These are phyloP conservation scores for Penicillium sp. DNA, from an alignment of 2,329 filamentous ascomycete genomes.

Conservation along the genomic window DNA sequence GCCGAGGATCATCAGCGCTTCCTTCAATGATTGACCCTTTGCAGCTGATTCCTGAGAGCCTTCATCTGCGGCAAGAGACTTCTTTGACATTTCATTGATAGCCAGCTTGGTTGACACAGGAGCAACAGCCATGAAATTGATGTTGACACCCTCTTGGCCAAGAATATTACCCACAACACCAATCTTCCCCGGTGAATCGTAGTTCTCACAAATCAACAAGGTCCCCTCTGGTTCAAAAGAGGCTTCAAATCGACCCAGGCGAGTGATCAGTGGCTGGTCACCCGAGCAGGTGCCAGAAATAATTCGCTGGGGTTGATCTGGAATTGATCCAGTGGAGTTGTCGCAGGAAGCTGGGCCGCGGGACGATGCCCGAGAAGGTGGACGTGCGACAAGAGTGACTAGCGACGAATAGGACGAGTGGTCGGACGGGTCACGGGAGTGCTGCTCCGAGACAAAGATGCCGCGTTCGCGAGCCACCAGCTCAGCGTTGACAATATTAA, in stretches of 20 bases:
- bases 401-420: constrained; percentile 64
- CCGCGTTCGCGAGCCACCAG: constrained; percentile 74
- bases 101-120: constrained; percentile 35
- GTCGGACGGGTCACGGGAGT: constrained; percentile 59
- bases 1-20: constrained; percentile 79
- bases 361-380: constrained; percentile 33
- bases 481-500: constrained; percentile 80
- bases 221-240: constrained; percentile 72
- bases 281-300: constrained; percentile 46
- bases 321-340: neutral
- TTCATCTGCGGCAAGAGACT: neutral
- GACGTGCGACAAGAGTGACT: constrained; percentile 64
- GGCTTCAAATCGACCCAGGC: constrained; percentile 70
- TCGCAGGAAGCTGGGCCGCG: constrained; percentile 34
- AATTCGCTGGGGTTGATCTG: constrained; percentile 47
- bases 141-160: constrained; percentile 70
- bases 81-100: neutral
- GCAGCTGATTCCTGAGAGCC: neutral
- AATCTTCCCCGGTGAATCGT: constrained; percentile 78
- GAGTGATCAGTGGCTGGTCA: constrained; percentile 60
- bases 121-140: constrained; percentile 74
- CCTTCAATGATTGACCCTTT: constrained; percentile 42
- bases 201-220: constrained; percentile 75
- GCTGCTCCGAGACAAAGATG: constrained; percentile 72
- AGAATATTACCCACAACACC: constrained; percentile 71